Percentiles rank a stretch among this genome's conserved stretches.
phyloP scores from a whole-genome alignment of 2,329 filamentous ascomycete genomes.

The Paecilomyces fulvus region DNA sequence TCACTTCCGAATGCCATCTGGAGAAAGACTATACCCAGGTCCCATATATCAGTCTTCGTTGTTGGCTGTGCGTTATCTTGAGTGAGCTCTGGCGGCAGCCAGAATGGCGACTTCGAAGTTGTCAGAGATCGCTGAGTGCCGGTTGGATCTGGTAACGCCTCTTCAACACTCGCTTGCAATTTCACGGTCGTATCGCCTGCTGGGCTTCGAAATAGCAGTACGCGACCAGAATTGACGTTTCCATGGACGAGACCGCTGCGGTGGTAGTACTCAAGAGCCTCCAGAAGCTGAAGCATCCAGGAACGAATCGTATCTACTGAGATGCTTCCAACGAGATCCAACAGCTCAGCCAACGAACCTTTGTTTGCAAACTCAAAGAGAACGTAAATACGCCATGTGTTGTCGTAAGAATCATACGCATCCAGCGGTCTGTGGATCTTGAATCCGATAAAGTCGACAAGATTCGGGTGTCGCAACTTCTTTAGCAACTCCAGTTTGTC shows the following conservation, averaged over 20 bases:
- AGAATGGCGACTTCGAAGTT: constrained; percentile 69
- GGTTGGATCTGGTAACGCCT: constrained; percentile 43
- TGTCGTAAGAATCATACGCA: constrained; percentile 31
- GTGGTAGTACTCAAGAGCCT: constrained; percentile 81
- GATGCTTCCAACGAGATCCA: constrained; percentile 69
- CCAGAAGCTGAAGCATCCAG: constrained; percentile 86
- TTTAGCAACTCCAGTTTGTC: constrained; percentile 67
- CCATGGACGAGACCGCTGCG: constrained; percentile 76
- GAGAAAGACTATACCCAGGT: constrained; percentile 80
- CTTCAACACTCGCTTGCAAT: constrained; percentile 40
- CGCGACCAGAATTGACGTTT: constrained; percentile 69
- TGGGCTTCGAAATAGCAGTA: constrained; percentile 64
- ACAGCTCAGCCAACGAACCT: constrained; percentile 70
- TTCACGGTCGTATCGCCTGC: constrained; percentile 62
- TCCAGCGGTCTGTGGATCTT: constrained; percentile 54
- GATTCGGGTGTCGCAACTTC: constrained; percentile 63
- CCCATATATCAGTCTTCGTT: constrained; percentile 88
- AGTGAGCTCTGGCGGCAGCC: constrained; percentile 70
- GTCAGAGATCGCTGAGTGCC: constrained; percentile 23
- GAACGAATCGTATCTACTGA: constrained; percentile 68
- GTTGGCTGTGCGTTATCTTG: constrained; percentile 47
- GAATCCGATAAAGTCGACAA: constrained; percentile 75
- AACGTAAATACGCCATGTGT: constrained; percentile 63
- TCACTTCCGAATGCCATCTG: constrained; percentile 91
- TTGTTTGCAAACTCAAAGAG: constrained; percentile 71